phyloP scores from a whole-genome alignment of 108 stramenopile genomes.

The Nitzschia sp. region DNA sequence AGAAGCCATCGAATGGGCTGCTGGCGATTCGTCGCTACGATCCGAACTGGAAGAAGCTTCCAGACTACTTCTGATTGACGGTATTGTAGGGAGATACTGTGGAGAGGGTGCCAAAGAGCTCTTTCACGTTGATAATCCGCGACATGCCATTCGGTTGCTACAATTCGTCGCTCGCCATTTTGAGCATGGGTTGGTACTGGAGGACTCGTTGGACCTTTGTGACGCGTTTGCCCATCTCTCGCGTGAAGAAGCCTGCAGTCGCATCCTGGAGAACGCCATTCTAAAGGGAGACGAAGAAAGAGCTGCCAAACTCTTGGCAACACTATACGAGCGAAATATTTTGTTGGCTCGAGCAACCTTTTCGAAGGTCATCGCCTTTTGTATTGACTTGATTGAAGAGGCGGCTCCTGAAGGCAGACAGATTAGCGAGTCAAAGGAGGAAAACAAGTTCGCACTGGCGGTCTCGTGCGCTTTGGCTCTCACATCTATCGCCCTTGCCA shows the following conservation, averaged over 20 bases:
- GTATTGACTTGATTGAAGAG: conserved; percentile 36
- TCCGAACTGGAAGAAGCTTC: conserved; percentile 82
- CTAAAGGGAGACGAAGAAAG: conserved; percentile 21
- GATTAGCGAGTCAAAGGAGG: neutral
- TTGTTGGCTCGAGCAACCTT: conserved; percentile 20
- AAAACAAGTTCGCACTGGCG: neutral
- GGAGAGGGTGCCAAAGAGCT: conserved; percentile 77
- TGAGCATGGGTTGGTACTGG: conserved; percentile 41
- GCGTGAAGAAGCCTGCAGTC: conserved; percentile 48
- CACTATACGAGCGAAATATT: conserved; percentile 16
- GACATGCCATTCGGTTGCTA: conserved; percentile 64
- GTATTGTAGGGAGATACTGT: conserved; percentile 76
- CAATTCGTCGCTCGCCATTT: conserved; percentile 66
- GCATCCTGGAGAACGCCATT: conserved; percentile 56
- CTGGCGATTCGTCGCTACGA: conserved; percentile 53
- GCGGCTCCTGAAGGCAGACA: neutral
- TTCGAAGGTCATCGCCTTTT: conserved; percentile 26
- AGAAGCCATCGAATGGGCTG: conserved; percentile 69
- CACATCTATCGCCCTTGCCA: conserved; percentile 21
- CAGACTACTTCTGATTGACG: conserved; percentile 67
- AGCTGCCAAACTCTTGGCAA: conserved; percentile 15
- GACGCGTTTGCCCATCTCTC: conserved; percentile 78
- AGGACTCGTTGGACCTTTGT: conserved; percentile 63
- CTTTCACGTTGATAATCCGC: conserved; percentile 79
- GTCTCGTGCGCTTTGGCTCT: conserved; percentile 23